Base-by-base conservation (phyloP, 73 alveolate species). In the Paramecium sexaurelia region DNA sequence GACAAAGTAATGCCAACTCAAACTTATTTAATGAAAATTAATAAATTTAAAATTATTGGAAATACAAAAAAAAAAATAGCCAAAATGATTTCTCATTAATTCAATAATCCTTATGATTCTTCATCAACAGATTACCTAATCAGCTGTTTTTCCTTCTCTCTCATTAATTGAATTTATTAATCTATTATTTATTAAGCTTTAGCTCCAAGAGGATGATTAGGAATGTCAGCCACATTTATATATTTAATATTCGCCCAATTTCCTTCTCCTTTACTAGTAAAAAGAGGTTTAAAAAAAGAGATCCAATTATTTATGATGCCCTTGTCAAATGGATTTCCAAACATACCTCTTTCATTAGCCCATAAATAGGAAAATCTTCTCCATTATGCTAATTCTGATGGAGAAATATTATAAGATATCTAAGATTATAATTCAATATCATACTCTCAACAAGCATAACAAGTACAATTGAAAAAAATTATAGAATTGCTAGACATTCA, bases 281-380 rank as follows among this genome's bases (percentile, higher is more conserved):
- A 19, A 24, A 78, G n/a, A 17, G 90, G 90, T 24, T 78, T 78
- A 17, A 78, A 20, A 8, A 78, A 24, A 7, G 39, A 39, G 9
- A 37, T 40, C 90, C 90, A 78, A 40, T 78, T 78, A 22, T 37
- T 24, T 8, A 78, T 78, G 15, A 78, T 1, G 2, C 90, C 90
- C 41, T 78, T 78, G 17, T 78, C 90, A 43, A 78, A 78, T 1
- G 75, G 90, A 41, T 78, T 78, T 40, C 47, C 75, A 43, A 78
- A 78, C 32, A 36, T 20, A 4, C 75, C 90, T 13, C 55, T 78
- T 9, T 78, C 90, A 40, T 78, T 78, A 7, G 29, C 35, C 90
- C 90, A 78, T 13, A 78, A 6, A 40, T 78, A 78, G 15, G 90
- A 6, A 43, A 17, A 78, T 78, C 75, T 39, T 78, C 73, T 78